Evolutionary conservation across 139 green algal species (phyloP), one percentile per base, ranked within the genome.

Genomic region (Chlamydomonas urium): DNA sequence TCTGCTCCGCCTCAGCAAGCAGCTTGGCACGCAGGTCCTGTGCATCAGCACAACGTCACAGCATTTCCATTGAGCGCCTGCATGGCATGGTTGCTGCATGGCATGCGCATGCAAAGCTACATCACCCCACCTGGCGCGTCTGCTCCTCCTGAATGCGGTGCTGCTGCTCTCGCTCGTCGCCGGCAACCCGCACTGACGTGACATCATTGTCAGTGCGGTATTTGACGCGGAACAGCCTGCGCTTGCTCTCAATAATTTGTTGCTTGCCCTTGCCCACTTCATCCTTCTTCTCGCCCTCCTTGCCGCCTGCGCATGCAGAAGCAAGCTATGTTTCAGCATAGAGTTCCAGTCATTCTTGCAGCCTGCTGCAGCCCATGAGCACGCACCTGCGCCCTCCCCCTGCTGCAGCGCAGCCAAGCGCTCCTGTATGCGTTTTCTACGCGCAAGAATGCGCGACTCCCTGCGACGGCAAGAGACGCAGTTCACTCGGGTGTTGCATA

Each of bases 1-100:
- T 88, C 21, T 82, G 57, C 70, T 95, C 90, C n/a, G 88, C 88
- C 66, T 93, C 90, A 6, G 73, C 74, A 23, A 93, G 77, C 58
- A 95, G 81, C 73, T 89, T 90, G 34, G 71, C 61, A 4, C 88
- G 76, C 58, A 95, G 69, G 14, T 88, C 83, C 83, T 93, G 80
- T 28, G 17, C 42, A 50, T 50, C 42, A 50, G 42, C 10, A 50
- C 8, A 50, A 50, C 14, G 14, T 50, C 42, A n/a, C n/a, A n/a
- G n/a, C n/a, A n/a, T n/a, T n/a, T n/a, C n/a, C n/a, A n/a, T n/a
- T n/a, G n/a, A n/a, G n/a, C n/a, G n/a, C n/a, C n/a, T n/a, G n/a
- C n/a, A n/a, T n/a, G n/a, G n/a, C n/a, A n/a, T n/a, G n/a, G n/a
- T n/a, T n/a, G n/a, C n/a, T n/a, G 45, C 38, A 53, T 53, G 42